Percentiles rank a stretch among this genome's conserved stretches.
Conservation (phyloP, 192 early-diverging fungal genomes). For the Coemansia sp. region DNA sequence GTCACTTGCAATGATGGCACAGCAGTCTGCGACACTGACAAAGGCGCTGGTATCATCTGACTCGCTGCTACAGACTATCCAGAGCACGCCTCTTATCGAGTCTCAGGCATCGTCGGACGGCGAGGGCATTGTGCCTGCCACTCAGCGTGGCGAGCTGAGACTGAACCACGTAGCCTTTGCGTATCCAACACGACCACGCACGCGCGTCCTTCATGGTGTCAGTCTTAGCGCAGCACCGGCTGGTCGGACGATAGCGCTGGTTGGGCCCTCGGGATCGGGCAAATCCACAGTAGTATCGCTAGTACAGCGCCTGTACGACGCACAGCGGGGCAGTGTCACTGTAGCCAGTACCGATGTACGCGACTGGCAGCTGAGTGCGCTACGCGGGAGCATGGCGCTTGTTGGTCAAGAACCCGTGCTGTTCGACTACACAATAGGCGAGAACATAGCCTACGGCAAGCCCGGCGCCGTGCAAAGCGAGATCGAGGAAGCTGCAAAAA, state of each 20-base stretch:
- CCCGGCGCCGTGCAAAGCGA: conserved; percentile 58
- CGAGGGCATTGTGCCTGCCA: conserved; percentile 37
- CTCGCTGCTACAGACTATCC: conserved; percentile 68
- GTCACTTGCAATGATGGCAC: conserved; percentile 63
- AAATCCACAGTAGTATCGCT: conserved; percentile 70
- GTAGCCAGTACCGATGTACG: conserved; percentile 64
- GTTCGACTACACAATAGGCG: conserved; percentile 82
- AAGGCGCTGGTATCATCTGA: conserved; percentile 81
- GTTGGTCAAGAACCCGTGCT: conserved; percentile 93
- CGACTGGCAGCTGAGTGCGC: conserved; percentile 63
- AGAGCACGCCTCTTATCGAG: conserved; percentile 68
- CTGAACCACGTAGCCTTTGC: conserved; percentile 52
- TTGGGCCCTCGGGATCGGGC: conserved; percentile 84
- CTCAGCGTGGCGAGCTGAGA: conserved; percentile 21
- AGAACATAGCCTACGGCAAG: conserved; percentile 83
- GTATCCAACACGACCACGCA: conserved; percentile 67
- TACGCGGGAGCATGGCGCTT: conserved; percentile 77
- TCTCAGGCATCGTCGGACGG: conserved; percentile 23
- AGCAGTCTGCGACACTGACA: conserved; percentile 72
- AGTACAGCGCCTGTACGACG: conserved; percentile 82
- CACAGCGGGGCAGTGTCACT: conserved; percentile 56
- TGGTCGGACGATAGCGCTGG: conserved; percentile 80
- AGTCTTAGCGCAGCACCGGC: conserved; percentile 44
- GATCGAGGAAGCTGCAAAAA: conserved; percentile 59
- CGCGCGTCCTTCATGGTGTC: conserved; percentile 64